These are phyloP conservation scores for Leucosporidium yakuticum DNA, from an alignment of 768 basidiomycete species.

Conservation along the genomic window DNA sequence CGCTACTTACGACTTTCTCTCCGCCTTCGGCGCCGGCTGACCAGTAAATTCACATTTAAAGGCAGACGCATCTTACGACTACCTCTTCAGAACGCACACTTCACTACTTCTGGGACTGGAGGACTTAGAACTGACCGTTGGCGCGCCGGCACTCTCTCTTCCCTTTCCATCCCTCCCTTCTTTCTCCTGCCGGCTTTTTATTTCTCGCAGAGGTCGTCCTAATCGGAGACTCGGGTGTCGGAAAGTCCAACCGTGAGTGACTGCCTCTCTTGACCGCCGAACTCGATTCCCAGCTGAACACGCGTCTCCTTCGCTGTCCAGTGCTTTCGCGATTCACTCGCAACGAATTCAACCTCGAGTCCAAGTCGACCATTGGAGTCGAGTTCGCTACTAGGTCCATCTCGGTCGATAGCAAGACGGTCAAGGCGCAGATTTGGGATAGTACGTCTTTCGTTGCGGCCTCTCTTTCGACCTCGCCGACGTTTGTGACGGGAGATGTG, in stretches of 20 bases:
- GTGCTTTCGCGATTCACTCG: constrained; percentile 99
- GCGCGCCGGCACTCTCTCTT: too few relatives aligned
- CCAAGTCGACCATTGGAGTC: constrained; percentile 95
- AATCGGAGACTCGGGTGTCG: background rate
- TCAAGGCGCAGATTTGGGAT: constrained; percentile 99
- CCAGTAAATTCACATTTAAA: too few relatives aligned
- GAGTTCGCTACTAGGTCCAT: constrained; percentile 95
- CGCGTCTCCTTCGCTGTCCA: constrained; percentile 42
- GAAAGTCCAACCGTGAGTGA: background rate
- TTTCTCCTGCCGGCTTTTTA: too few relatives aligned
- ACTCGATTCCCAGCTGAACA: background rate
- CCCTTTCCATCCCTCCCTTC: too few relatives aligned
- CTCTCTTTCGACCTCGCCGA: background rate
- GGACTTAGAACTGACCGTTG: too few relatives aligned
- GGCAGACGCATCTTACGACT: too few relatives aligned
- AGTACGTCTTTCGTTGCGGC: constrained; percentile 43
- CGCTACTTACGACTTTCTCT: too few relatives aligned
- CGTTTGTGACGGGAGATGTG: background rate
- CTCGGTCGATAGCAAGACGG: constrained; percentile 86
- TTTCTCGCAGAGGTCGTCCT: background rate
- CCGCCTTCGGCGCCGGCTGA: too few relatives aligned
- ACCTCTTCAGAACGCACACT: too few relatives aligned
- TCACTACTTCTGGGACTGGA: too few relatives aligned
- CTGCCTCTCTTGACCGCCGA: background rate
- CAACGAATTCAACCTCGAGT: constrained; percentile 97